phyloP scores from a whole-genome alignment of 768 basidiomycete species.

The Auriscalpium microsporum region DNA sequence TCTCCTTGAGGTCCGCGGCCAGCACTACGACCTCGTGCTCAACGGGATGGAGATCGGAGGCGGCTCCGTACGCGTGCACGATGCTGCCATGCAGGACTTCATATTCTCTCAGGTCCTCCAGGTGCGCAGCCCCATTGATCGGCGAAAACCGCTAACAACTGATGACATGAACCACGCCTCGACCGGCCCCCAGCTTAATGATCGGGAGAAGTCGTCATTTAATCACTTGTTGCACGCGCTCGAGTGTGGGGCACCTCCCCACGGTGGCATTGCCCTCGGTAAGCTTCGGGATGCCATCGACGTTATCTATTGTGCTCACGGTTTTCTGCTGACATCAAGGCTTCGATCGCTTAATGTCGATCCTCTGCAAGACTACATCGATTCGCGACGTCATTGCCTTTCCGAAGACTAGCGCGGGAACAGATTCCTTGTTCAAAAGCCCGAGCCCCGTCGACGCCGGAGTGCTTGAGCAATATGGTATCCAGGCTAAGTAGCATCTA shows the following conservation, averaged over 20 bases:
- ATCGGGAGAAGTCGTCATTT: conserved; percentile 68
- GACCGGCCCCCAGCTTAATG: conserved; percentile 45
- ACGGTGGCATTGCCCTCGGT: conserved; percentile 93
- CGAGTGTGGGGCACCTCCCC: conserved; percentile 86
- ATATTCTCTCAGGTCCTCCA: conserved; percentile 71
- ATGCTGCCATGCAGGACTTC: conserved; percentile 77
- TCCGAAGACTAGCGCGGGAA: conserved; percentile 80
- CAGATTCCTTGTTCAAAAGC: conserved; percentile 84
- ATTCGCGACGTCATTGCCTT: conserved; percentile 97
- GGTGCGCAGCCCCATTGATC: conserved; percentile 30
- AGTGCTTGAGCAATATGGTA: conserved; percentile 56
- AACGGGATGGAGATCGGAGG: conserved; percentile 94
- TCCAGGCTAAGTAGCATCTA: conserved; percentile 27
- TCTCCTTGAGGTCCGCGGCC: conserved; percentile 66
- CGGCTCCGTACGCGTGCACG: conserved; percentile 88
- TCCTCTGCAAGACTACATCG: conserved; percentile 77
- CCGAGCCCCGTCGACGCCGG: conserved; percentile 53
- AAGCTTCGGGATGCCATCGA: conserved; percentile 16
- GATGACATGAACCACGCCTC: background rate
- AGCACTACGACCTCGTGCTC: conserved; percentile 93
- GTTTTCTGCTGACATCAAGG: conserved; percentile 37
- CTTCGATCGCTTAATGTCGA: conserved; percentile 88
- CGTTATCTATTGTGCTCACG: background rate
- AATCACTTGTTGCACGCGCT: conserved; percentile 81
- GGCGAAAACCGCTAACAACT: too few species aligned